A percentile compares a stretch with the other conserved stretches of the same genome.
Conservation (phyloP, 305 asterid genomes). For the Ajuga reptans region DNA sequence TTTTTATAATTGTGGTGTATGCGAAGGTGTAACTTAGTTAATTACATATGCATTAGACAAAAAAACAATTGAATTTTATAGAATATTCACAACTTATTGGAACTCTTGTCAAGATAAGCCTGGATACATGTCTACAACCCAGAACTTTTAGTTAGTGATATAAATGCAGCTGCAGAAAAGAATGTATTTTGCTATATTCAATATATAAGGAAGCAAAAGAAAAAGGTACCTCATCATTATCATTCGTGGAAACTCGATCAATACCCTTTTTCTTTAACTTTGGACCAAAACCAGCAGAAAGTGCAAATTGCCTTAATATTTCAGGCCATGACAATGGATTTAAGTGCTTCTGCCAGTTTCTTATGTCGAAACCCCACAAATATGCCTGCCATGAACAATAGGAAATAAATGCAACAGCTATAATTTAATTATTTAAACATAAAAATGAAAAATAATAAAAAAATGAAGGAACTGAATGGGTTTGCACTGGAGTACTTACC, state of each 20-base stretch:
- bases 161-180: slow-evolving; percentile 1
- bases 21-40: not conserved
- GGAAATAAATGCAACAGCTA: slow-evolving; percentile 19
- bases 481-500: slow-evolving; percentile 45
- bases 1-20: not conserved
- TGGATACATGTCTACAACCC: not conserved
- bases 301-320: slow-evolving; percentile 83
- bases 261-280: slow-evolving; percentile 59
- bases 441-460: not conserved
- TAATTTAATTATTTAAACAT: not conserved
- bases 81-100: not conserved
- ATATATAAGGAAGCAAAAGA: slow-evolving; percentile 3
- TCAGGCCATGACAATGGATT: slow-evolving; percentile 95
- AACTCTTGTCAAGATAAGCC: not conserved
- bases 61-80: not conserved
- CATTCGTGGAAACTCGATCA: slow-evolving; percentile 44
- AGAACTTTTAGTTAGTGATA: not conserved
- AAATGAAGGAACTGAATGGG: slow-evolving; percentile 2
- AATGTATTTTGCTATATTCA: not conserved
- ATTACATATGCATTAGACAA: not conserved
- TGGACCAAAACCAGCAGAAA: slow-evolving; percentile 96
- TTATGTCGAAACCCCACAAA: slow-evolving; percentile 88
- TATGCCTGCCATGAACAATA: slow-evolving; percentile 54
- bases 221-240: slow-evolving; percentile 59
- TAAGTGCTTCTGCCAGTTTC: slow-evolving; percentile 85